These are phyloP conservation scores for Rheum nobile DNA, from an alignment of 148 eudicot genomes.

Conservation along the genomic window DNA sequence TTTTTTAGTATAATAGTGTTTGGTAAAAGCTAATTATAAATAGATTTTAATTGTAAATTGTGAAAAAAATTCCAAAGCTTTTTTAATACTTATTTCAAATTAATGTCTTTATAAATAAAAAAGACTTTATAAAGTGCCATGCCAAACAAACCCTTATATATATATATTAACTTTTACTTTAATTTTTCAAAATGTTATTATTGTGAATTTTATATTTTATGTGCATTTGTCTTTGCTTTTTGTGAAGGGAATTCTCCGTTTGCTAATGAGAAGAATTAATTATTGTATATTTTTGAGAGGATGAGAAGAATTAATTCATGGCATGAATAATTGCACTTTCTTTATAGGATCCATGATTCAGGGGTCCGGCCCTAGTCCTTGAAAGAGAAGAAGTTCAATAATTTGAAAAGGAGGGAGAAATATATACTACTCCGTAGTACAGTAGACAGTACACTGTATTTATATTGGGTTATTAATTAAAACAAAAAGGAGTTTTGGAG, in stretches of 20 bases:
- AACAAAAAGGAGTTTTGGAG: neutral
- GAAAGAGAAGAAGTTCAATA: neutral
- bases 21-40: too few relatives aligned
- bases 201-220: neutral
- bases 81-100: too few relatives aligned
- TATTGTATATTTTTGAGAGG: too few relatives aligned
- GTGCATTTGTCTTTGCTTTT: neutral
- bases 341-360: constrained; percentile 1
- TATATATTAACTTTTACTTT: neutral
- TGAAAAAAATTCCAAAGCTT: too few relatives aligned
- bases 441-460: too few relatives aligned
- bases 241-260: neutral
- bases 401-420: neutral
- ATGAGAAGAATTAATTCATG: neutral
- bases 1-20: too few relatives aligned
- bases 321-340: constrained; percentile 5
- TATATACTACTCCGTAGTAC: too few relatives aligned
- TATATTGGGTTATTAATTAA: neutral
- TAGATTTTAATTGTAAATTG: too few relatives aligned
- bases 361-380: constrained; percentile 1
- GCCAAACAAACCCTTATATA: too few relatives aligned
- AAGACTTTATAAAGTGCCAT: too few relatives aligned
- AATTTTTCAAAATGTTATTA: neutral
- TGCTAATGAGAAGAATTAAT: neutral
- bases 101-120: too few relatives aligned